Evolutionary conservation across 352 stramenopile genomes (phyloP).

Genomic region (Pythium biforme): DNA sequence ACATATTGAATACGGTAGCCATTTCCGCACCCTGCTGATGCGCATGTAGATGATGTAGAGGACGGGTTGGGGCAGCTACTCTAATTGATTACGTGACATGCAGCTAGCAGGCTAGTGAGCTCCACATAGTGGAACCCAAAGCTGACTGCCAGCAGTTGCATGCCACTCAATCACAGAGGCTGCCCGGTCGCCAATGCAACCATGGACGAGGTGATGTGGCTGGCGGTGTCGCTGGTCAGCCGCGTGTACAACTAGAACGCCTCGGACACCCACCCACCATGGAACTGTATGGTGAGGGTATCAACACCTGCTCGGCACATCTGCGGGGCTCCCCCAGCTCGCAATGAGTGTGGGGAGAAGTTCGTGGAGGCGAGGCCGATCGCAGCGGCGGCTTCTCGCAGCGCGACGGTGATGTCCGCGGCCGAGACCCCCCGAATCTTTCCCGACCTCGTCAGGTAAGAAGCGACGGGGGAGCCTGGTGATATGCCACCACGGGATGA

Average conservation of each 20-base stretch:
- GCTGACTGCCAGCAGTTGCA: too few relatives aligned
- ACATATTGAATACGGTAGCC: constrained; percentile 14
- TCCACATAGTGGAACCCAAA: too few relatives aligned
- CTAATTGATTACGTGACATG: too few relatives aligned
- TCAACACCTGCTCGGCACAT: constrained; percentile 8
- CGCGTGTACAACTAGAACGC: constrained; percentile 32
- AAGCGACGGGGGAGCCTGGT: neutral
- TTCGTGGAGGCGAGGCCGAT: neutral
- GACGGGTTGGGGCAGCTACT: too few relatives aligned
- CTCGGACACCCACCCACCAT: constrained; percentile 35
- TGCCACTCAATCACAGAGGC: too few relatives aligned
- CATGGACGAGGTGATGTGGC: neutral
- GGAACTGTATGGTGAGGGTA: constrained; percentile 7
- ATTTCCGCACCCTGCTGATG: neutral
- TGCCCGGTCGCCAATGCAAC: neutral
- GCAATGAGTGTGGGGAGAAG: constrained; percentile 1
- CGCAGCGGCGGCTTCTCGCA: neutral
- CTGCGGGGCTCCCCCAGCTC: constrained; percentile 5
- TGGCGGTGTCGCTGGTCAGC: neutral
- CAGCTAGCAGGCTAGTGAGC: too few relatives aligned
- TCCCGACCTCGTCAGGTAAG: neutral
- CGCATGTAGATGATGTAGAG: too few relatives aligned
- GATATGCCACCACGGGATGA: neutral
- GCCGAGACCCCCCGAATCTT: neutral
- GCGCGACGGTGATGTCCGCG: neutral